Base-by-base conservation (phyloP, 768 basidiomycete species). In the Filobasidium floriforme region DNA sequence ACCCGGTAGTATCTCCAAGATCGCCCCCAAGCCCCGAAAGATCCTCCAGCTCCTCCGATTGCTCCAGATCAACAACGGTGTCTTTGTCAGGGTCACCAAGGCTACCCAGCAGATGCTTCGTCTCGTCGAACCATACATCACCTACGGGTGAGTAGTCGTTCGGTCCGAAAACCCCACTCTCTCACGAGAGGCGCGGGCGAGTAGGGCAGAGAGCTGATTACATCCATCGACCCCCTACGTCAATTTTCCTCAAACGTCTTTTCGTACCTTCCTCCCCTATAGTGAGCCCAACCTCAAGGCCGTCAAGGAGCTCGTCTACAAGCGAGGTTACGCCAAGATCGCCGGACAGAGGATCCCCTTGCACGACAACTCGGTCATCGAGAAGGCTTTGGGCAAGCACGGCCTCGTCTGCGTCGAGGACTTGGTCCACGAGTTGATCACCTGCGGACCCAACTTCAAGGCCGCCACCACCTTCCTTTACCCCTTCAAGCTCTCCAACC, bases 401-500 rank as follows among this genome's bases (percentile, higher is more conserved):
- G 90, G 94, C 79, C 93, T 98, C 80, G 88, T 99, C 78, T 98
- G 88, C 72, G 86, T 97, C 67, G 94, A 98, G 80, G 94, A 98
- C 80, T 86, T 99, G 70, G 88, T 98, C 62, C 92, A 97, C 82
- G 96, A 98, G 82, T 92, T 99, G 75, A 82, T 86, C 80, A 93
- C 89, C 66, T 86, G 87, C 66, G 96, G 96, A 75, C 94, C 96
- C 76, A 92, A 97, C 85, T 99, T 99, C 86, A 98, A 98, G 83
- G 91, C 96, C 86, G 92, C 87, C 59, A 68, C 87, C 80, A 55
- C 59, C 37, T 93, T 94, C 87, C 87, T 98, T 62, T 98, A 93
- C 93, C 96, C 96, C 28, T 97, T 99, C 86, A 99, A 99, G 80
- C 89, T 99, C 69, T 97, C 92, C 76, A 97, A 97, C 86, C 94